Conservation (phyloP, 257 asterid species). For the Solanum paucissectum region DNA sequence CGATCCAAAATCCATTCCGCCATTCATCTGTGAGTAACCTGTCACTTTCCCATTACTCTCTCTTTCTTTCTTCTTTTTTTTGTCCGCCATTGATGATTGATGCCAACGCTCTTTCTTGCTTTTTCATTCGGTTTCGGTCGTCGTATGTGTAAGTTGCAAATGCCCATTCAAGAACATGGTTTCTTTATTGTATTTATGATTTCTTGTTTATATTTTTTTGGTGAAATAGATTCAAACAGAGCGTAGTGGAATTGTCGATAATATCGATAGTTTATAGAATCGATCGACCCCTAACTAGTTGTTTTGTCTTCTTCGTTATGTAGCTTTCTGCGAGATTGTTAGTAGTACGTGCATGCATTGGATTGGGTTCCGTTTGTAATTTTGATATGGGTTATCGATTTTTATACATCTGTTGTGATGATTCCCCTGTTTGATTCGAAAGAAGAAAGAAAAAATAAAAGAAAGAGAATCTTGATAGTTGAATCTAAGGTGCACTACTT, state of each 20-base stretch:
- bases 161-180: not conserved
- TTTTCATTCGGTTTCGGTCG: not conserved
- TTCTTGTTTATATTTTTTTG: not conserved
- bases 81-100: not conserved
- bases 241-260: not conserved
- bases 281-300: not conserved
- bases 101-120: not conserved
- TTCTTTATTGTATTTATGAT: not conserved
- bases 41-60: not conserved
- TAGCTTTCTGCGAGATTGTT: not conserved
- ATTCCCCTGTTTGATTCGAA: not conserved
- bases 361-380: not conserved
- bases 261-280: not conserved
- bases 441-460: not conserved
- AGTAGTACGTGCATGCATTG: not conserved
- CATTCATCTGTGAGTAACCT: not conserved
- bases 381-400: not conserved
- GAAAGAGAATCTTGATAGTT: not conserved
- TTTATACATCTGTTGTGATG: not conserved
- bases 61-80: not conserved
- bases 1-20: not conserved
- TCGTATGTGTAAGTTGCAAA: not conserved
- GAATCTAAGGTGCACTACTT: not conserved
- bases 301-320: not conserved
- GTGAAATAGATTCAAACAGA: not conserved